These are phyloP conservation scores for Nothophaeocryptopus gaeumannii DNA, from an alignment of 2,329 filamentous ascomycete species.

Conservation along the genomic window DNA sequence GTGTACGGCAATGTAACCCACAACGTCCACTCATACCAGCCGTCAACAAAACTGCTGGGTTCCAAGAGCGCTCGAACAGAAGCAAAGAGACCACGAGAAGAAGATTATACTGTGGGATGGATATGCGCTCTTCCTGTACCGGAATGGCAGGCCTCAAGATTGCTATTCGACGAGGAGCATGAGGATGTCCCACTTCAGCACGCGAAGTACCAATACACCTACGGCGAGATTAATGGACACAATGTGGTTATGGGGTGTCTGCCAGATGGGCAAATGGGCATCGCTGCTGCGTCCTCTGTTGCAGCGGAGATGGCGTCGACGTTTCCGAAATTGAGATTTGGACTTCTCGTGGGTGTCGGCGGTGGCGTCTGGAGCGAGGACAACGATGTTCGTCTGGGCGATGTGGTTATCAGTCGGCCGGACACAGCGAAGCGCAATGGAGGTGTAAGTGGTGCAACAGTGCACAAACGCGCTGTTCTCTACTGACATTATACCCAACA, in stretches of 20 bases:
- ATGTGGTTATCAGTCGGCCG: constrained; percentile 30
- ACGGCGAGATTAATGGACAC: constrained; percentile 7
- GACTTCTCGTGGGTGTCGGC: constrained; percentile 23
- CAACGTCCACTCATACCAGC: neutral
- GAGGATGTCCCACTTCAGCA: neutral
- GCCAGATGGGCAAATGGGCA: constrained; percentile 3
- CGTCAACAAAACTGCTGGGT: neutral
- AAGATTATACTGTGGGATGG: constrained; percentile 9
- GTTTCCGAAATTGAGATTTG: constrained; percentile 20
- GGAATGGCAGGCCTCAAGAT: constrained; percentile 6
- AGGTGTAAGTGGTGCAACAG: constrained; percentile 5
- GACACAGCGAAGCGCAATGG: constrained; percentile 10
- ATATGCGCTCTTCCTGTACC: constrained; percentile 9
- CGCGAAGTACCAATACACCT: constrained; percentile 3
- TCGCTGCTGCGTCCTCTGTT: constrained; percentile 12
- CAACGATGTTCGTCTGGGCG: constrained; percentile 30
- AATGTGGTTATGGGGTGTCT: constrained; percentile 13
- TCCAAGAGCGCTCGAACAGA: neutral
- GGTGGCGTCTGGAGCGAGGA: constrained; percentile 25
- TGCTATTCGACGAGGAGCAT: constrained; percentile 5
- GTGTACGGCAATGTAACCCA: neutral
- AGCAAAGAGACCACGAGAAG: neutral
- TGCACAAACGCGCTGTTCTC: neutral
- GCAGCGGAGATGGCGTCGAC: constrained; percentile 22
- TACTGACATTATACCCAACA: neutral